Base-by-base conservation (phyloP, 176 grass and related monocot species). In the Musa beccarii region DNA sequence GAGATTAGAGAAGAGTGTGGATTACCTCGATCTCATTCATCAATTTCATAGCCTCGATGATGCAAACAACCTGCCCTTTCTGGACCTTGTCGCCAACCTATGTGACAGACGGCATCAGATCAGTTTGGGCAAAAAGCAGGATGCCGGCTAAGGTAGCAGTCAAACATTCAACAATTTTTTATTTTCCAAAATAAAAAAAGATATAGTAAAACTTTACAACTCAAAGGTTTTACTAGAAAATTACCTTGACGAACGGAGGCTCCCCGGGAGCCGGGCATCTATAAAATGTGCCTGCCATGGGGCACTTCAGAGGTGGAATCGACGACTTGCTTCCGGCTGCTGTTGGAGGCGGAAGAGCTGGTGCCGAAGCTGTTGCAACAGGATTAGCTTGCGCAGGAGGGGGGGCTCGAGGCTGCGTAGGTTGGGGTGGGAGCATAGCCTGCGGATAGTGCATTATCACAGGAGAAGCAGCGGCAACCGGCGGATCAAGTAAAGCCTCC, bases 21-120 rank as follows among this genome's bases (percentile, higher is more conserved):
- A 34, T 59, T 70, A 83, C 85, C 85, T 87, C 85, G 72, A 87
- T 87, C 26, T 87, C 85, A 19, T 87, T 87, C 85, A 87, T 87
- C 81, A 87, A 69, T 79, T 87, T 87, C 85, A 87, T 87, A 69
- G 85, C 85, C 79, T 87, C 85, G 53, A 87, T 83, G 72, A 87
- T 87, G 85, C 85, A 87, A 19, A 87, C 85, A 68, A 76, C 55
- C 56, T 87, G 81, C 19, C 85, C 85, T 77, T 87, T 87, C n/a
- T 76, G 78, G 50, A 87, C 81, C 69, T 83, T 87, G 55, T 83
- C 76, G 59, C 85, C 85, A 11, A 80, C 76, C 85, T 87, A 71
- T 51, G 72, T 56, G n/a, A 73, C 19, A 54, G n/a, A 73, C 19
- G 54, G 6, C 11, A 15, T 53, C 11, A 7, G 2, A 19, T 64